Evolutionary conservation across 371 early-diverging fungal species (phyloP).

Genomic region (Mortierella sp.): DNA sequence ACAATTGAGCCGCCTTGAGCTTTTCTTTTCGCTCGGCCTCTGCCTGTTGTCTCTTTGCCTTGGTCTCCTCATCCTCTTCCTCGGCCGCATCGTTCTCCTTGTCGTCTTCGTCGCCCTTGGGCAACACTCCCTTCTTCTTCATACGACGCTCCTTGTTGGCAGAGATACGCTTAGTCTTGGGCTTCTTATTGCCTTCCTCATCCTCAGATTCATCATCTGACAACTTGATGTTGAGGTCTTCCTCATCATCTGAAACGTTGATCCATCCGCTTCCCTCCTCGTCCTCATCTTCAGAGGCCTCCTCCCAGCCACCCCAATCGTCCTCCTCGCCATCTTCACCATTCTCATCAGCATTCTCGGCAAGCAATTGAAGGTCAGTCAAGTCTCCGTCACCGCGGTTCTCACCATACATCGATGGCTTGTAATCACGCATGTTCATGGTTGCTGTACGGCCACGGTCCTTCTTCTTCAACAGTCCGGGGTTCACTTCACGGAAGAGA

Average conservation of each 20-base stretch:
- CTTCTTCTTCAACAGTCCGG: constrained; percentile 88
- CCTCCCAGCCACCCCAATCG: constrained; percentile 68
- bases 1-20: constrained; percentile 60
- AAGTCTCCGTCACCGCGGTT: constrained; percentile 71
- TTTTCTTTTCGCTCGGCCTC: constrained; percentile 59
- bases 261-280: constrained; percentile 58
- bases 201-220: constrained; percentile 55
- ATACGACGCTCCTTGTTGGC: constrained; percentile 53
- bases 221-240: constrained; percentile 51
- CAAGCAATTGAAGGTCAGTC: constrained; percentile 74
- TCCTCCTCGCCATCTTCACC: constrained; percentile 50
- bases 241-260: constrained; percentile 55
- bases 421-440: constrained; percentile 73
- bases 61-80: constrained; percentile 56
- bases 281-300: constrained; percentile 69
- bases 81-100: constrained; percentile 46
- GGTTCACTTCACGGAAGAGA: constrained; percentile 94
- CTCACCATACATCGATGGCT: constrained; percentile 80
- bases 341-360: constrained; percentile 48
- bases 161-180: constrained; percentile 41
- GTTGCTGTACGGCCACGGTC: constrained; percentile 91
- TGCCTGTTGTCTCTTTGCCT: constrained; percentile 60
- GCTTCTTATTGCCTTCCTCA: constrained; percentile 53
- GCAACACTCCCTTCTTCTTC: constrained; percentile 48
- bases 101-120: constrained; percentile 60